These are phyloP conservation scores for Bimuria novae-zelandiae DNA, from an alignment of 2,329 filamentous ascomycete genomes.

Conservation along the genomic window DNA sequence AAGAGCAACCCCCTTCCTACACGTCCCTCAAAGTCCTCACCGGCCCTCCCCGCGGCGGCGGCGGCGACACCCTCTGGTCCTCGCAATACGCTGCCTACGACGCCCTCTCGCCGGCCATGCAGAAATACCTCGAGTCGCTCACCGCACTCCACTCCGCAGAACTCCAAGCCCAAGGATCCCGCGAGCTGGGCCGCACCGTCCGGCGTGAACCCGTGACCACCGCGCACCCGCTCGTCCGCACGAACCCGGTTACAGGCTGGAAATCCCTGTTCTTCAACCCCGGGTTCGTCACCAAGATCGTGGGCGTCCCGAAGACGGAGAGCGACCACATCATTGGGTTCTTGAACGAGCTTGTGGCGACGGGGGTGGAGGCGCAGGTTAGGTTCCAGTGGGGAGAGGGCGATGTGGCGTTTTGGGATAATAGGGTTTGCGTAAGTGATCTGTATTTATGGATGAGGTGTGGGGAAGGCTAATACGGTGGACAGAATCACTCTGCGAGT, in stretches of 20 bases:
- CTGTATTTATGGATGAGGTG: background rate
- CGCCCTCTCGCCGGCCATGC: conserved; percentile 59
- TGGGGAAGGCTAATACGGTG: too few relatives aligned
- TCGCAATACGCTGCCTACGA: conserved; percentile 65
- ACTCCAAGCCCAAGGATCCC: conserved; percentile 58
- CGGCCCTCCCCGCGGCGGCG: conserved; percentile 59
- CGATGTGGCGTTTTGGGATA: conserved; percentile 73
- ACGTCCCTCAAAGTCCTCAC: conserved; percentile 60
- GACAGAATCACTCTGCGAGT: conserved; percentile 59
- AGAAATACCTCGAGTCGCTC: conserved; percentile 62
- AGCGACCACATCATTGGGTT: conserved; percentile 57
- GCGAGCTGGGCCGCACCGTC: conserved; percentile 56
- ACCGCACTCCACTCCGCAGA: conserved; percentile 61
- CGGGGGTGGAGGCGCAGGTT: conserved; percentile 70
- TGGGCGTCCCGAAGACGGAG: conserved; percentile 63
- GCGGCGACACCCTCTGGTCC: conserved; percentile 63
- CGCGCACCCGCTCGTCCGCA: conserved; percentile 62
- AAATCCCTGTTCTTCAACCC: conserved; percentile 65
- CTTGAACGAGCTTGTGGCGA: conserved; percentile 60
- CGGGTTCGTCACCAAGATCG: conserved; percentile 61
- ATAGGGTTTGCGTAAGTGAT: conserved; percentile 56
- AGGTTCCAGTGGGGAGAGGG: conserved; percentile 67
- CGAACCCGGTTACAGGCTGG: conserved; percentile 66
- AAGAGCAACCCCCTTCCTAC: conserved; percentile 62
- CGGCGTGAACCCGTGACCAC: conserved; percentile 59